Percentiles rank a stretch among this genome's conserved stretches.
Evolutionary conservation across 208 protist species (phyloP).

Genomic region (Leishmania arabica): DNA sequence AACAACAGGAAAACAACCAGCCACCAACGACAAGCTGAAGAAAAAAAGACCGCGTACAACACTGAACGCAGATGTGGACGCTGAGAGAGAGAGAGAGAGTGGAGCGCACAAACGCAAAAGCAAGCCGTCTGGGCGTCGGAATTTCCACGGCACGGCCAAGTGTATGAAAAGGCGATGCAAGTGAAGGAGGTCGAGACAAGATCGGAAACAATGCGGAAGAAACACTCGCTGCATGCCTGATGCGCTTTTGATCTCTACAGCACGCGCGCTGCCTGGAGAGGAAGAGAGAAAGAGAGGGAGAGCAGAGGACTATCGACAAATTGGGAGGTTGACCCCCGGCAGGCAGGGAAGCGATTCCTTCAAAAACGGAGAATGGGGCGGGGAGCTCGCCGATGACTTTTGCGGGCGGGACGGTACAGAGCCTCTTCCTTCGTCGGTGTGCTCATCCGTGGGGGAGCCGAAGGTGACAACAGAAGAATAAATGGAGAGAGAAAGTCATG

Average conservation of each 20-base stretch:
- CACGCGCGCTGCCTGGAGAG: not conserved
- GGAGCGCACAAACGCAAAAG: no score
- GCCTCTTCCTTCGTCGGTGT: not conserved
- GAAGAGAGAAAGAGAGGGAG: not conserved
- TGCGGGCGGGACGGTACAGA: not conserved
- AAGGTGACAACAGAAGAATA: not conserved
- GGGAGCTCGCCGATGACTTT: not conserved
- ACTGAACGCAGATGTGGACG: not conserved
- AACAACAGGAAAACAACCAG: not conserved
- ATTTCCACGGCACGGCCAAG: not conserved
- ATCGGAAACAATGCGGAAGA: constrained; percentile 2
- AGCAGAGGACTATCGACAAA: not conserved
- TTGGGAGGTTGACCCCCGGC: not conserved
- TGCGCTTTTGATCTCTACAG: not conserved
- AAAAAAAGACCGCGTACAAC: not conserved
- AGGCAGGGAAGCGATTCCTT: not conserved
- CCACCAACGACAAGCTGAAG: not conserved
- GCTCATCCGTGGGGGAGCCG: not conserved
- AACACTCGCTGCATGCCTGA: not conserved
- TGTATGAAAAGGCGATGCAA: not conserved
- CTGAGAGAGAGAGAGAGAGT: not conserved
- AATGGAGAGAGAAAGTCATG: not conserved
- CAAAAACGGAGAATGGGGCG: not conserved
- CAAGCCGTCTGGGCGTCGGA: no score
- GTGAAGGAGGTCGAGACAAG: not conserved